Base-by-base conservation (phyloP, 768 basidiomycete genomes). In the Phylloporus sp. region DNA sequence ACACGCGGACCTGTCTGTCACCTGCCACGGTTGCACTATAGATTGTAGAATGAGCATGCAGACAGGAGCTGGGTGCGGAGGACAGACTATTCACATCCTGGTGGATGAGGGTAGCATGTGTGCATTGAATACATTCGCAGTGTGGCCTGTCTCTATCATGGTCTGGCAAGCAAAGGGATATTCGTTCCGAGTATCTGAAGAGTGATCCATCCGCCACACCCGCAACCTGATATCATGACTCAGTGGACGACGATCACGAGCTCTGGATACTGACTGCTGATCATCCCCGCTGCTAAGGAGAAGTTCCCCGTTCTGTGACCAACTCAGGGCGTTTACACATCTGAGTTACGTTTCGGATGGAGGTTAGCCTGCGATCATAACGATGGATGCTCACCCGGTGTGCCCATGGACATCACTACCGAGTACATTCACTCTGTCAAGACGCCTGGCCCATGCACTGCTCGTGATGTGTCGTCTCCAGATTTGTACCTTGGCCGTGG, bases 51-150 rank as follows among this genome's bases (percentile, higher is more conserved):
- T 59, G 51, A 60, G 53, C 35, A 49, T 45, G 26, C 16, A n/a
- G n/a, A 40, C 13, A 22, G 24, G 18, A 47, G 49, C 51, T 42
- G 43, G 27, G 52, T 47, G 46, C 23, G n/a, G 52, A 51, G 62
- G 54, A 49, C 60, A 58, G 28, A 42, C 54, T 54, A 63, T 81
- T 73, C 67, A 91, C 82, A 95, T 86, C 47, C 82, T 80, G n/a
- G 84, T 79, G 11, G 89, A 88, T 56, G 80, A 73, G 0, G 91
- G 90, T 2, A 95, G 73, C 77, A 90, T 85, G 41, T 88, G 81
- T 0, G 80, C 82, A 57, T 85, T 88, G 73, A 95, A 95, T 41
- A 95, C 90, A 61, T 95, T 95, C 12, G 78, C 82, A 41, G 71
- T 77, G 66, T 95, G 92, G 4, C 89, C 90, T 0, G 92, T 93